A percentile compares a stretch with the other conserved stretches of the same genome.
Evolutionary conservation across 768 basidiomycete species (phyloP).

Genomic region (Russula olivacea): DNA sequence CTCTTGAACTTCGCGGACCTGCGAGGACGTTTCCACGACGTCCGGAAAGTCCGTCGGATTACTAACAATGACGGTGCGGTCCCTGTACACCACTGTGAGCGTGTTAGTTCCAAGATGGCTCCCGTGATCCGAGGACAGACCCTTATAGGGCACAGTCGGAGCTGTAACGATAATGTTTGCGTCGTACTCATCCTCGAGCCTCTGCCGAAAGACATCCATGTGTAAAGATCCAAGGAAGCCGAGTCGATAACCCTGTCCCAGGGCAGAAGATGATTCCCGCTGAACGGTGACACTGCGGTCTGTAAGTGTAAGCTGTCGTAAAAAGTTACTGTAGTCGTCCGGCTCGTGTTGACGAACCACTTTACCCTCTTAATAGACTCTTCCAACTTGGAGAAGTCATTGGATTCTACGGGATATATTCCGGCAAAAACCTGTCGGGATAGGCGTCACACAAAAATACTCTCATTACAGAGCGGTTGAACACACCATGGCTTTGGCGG

Average conservation of each 20-base stretch:
- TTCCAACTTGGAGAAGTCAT: conserved; percentile 89
- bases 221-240: conserved; percentile 95
- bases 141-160: conserved; percentile 91
- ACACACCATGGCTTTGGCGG: conserved; percentile 86
- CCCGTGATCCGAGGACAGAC: conserved; percentile 36
- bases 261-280: conserved; percentile 86
- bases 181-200: conserved; percentile 94
- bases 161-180: conserved; percentile 93
- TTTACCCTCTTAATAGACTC: conserved; percentile 88
- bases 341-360: conserved; percentile 18
- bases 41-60: conserved; percentile 98
- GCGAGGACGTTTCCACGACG: conserved; percentile 46
- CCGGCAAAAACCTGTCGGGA: conserved; percentile 79
- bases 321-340: conserved; percentile 12
- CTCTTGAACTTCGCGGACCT: conserved; percentile 77
- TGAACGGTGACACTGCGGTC: conserved; percentile 88
- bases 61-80: conserved; percentile 59
- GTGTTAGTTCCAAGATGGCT: conserved; percentile 6
- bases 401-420: conserved; percentile 86
- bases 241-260: conserved; percentile 91
- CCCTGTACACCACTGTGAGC: conserved; percentile 64
- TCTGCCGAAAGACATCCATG: conserved; percentile 94
- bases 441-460: not conserved
- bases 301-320: conserved; percentile 64
- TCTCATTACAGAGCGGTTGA: not conserved